Percentiles rank a stretch among this genome's conserved stretches.
Conservation (phyloP, 2,329 filamentous ascomycete species). For the Fusarium sambucinum region DNA sequence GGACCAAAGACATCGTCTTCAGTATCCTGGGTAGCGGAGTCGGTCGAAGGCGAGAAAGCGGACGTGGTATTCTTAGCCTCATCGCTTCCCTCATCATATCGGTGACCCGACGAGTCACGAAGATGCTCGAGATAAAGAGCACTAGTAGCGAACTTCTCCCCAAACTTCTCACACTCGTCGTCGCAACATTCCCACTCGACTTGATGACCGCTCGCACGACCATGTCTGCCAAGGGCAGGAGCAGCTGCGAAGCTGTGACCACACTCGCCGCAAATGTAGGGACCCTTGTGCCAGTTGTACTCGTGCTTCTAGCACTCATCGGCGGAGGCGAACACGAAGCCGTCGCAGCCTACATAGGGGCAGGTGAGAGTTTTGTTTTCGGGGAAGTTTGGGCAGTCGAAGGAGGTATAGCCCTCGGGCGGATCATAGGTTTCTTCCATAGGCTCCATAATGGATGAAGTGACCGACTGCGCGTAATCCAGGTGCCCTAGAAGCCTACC, state of each 20-base stretch:
- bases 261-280: constrained; percentile 44
- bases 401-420: constrained; percentile 29
- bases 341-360: constrained; percentile 47
- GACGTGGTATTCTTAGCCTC: neutral
- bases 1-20: neutral
- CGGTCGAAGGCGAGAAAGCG: neutral
- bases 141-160: constrained; percentile 8
- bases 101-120: constrained; percentile 10
- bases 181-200: constrained; percentile 25
- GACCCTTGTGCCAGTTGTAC: constrained; percentile 41
- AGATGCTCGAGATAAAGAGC: constrained; percentile 21
- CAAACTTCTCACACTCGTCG: constrained; percentile 9
- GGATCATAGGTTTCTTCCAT: neutral
- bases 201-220: constrained; percentile 14
- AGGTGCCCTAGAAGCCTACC: neutral
- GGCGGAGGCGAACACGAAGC: constrained; percentile 33
- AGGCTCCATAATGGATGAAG: neutral
- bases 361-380: constrained; percentile 38
- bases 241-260: constrained; percentile 37
- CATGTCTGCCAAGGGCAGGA: constrained; percentile 40
- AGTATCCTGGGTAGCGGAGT: neutral
- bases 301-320: constrained; percentile 46
- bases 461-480: too few species aligned
- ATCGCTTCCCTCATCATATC: neutral
- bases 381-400: constrained; percentile 17